phyloP scores from a whole-genome alignment of 495 filamentous ascomycete genomes.

The Amphirosellinia nigrospora region DNA sequence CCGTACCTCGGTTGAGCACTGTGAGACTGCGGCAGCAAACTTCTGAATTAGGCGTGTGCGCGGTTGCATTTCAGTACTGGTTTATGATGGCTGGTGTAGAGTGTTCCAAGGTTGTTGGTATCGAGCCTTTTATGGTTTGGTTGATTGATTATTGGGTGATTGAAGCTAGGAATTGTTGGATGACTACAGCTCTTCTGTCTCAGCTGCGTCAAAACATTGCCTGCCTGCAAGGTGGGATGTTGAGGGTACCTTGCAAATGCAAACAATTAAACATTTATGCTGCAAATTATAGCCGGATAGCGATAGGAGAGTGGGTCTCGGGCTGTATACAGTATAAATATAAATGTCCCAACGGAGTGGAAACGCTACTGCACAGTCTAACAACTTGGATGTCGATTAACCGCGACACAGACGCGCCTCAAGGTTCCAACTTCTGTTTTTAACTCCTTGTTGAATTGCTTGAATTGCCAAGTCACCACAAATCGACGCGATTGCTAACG shows the following conservation, averaged over 20 bases:
- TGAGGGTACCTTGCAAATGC: neutral
- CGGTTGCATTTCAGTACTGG: constrained; percentile 36
- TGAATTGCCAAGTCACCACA: no score
- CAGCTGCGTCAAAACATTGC: neutral
- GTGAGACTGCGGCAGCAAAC: constrained; percentile 80
- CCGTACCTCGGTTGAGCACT: constrained; percentile 81
- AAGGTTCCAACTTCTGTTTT: neutral
- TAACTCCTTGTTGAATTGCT: neutral
- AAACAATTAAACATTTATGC: constrained; percentile 1
- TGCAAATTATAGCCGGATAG: neutral
- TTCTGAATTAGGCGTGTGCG: constrained; percentile 80
- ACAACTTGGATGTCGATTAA: neutral
- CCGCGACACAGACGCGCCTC: constrained; percentile 25
- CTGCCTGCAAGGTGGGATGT: neutral
- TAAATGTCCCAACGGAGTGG: neutral
- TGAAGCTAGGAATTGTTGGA: neutral
- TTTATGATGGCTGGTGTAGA: neutral
- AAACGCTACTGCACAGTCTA: neutral
- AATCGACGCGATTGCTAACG: neutral
- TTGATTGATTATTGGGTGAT: neutral
- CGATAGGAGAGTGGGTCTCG: neutral
- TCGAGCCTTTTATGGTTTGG: neutral
- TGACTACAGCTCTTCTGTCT: neutral
- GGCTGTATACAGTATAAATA: neutral
- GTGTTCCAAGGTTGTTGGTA: neutral